Base-by-base conservation (phyloP, 768 basidiomycete genomes). In the Russula sp. region DNA sequence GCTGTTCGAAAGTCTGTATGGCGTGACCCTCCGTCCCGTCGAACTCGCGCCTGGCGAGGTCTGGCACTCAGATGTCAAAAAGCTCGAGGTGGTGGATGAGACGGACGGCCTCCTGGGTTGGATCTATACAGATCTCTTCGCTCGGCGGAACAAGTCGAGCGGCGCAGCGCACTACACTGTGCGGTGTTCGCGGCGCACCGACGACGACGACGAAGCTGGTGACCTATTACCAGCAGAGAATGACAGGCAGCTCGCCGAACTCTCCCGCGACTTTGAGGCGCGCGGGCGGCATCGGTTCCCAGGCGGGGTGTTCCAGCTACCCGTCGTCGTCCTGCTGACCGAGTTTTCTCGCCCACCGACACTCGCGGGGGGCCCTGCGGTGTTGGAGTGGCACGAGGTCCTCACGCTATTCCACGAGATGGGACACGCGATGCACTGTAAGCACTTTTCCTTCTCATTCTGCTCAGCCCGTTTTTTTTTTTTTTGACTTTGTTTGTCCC, bases 341-440 rank as follows among this genome's bases (percentile, higher is more conserved):
- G 95, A 95, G 70, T 97, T 98, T 69, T 77, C 82, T 22, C 80
- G 78, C 34, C 86, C 90, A 22, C 48, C 49, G 20, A 77, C 83
- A 3, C 65, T 80, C 18, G 74, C 80, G n/a, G 75, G 78, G 13
- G 88, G 87, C 0, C 82, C 91, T 6, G 86, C 91, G 0, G 74
- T 87, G 55, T 76, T 99, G 22, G 85, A 87, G 61, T 98, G 95
- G 94, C 88, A 89, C 68, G 94, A 98, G 68, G 91, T 98, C 9
- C 79, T 89, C 72, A 98, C 96, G 2, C 77, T 98, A 27, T 97
- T 94, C 76, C 97, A 99, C 70, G 97, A 99, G 76, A 97, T 98
- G 94, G 97, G 97, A 0, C 97, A 99, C 75, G 97, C 97, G 11
- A 94, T 99, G 84, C 97, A 99, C 73, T 99, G 97, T 98, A 70